Evolutionary conservation across 2,329 filamentous ascomycete genomes (phyloP), one percentile per base, ranked within the genome.

Genomic region (Talaromyces sp.): DNA sequence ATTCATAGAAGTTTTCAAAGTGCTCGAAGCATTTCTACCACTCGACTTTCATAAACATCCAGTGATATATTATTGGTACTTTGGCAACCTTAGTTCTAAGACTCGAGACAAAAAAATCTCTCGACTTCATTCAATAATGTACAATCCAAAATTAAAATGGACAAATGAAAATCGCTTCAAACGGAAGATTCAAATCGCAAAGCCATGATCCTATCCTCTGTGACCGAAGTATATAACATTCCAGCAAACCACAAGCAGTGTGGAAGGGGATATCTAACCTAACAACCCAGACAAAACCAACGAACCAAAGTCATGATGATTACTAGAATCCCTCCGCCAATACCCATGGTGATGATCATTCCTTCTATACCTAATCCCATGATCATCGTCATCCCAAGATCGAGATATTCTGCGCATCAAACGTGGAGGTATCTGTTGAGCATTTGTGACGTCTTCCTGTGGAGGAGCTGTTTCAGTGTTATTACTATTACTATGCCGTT

Each of bases 401-500:
- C n/a, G 48, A 24, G 24, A 50, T 27, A 50, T 48, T n/a, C 60
- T 59, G 31, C 54, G 64, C 7, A 31, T 50, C 41, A 65, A 41
- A 33, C 47, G 59, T 9, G 64, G 60, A 2, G 60, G 37, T 10
- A 14, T 16, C 19, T 35, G 35, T 41, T 43, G 24, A n/a, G 47
- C 14, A 19, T 58, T 13, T 14, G 48, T 19, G 31, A 37, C 7
- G 5, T 63, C 19, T 9, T 52, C 47, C 19, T 33, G 54, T 7
- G 19, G 33, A 4, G 60, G 47, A 24, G 37, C 41, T 11, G 37
- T 31, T 14, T 59, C 56, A 39, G 33, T 69, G 41, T 60, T 66
- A 52, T 72, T 69, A 27, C 71, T n/a, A 22, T 43, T 70, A 50
- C 61, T 65, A 50, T 73, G 68, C 19, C 72, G 72, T 76, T 90